Conservation (phyloP, 139 green algal species). For the Chlorella sp. region DNA sequence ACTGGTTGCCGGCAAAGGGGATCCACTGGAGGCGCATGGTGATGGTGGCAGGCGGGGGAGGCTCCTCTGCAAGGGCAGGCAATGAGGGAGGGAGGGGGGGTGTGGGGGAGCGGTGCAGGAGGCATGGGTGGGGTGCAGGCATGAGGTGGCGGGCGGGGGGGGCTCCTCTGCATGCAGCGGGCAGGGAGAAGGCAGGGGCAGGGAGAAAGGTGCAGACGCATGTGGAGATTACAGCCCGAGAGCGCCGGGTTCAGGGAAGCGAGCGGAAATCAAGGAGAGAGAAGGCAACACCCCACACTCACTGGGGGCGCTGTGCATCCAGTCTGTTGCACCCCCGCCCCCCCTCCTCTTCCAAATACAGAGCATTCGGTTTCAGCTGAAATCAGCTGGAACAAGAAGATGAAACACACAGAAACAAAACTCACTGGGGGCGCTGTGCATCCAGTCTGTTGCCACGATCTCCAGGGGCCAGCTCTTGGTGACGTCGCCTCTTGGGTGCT, state of each 20-base stretch:
- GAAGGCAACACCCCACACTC: no score
- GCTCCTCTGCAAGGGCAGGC: background rate
- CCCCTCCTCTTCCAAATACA: no score
- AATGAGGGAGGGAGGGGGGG: background rate
- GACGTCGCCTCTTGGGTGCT: constrained; percentile 44
- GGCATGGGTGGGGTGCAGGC: no score
- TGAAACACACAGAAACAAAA: background rate
- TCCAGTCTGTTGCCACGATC: constrained; percentile 26
- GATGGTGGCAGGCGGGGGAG: constrained; percentile 22
- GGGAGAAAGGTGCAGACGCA: no score
- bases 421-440: background rate
- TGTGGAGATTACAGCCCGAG: no score
- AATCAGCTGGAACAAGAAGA: no score
- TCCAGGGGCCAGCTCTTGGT: constrained; percentile 48
- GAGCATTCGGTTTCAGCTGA: no score
- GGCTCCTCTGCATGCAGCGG: background rate
- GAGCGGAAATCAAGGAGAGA: no score
- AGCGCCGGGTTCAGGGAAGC: no score
- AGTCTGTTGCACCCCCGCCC: constrained; percentile 31
- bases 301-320: background rate
- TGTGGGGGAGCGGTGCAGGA: no score
- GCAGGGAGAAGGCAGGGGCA: no score
- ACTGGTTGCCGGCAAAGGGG: constrained; percentile 21
- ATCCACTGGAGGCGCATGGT: constrained; percentile 53
- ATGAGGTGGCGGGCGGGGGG: background rate